These are phyloP conservation scores for Stylonectria norvegica DNA, from an alignment of 2,329 filamentous ascomycete genomes.

Conservation along the genomic window DNA sequence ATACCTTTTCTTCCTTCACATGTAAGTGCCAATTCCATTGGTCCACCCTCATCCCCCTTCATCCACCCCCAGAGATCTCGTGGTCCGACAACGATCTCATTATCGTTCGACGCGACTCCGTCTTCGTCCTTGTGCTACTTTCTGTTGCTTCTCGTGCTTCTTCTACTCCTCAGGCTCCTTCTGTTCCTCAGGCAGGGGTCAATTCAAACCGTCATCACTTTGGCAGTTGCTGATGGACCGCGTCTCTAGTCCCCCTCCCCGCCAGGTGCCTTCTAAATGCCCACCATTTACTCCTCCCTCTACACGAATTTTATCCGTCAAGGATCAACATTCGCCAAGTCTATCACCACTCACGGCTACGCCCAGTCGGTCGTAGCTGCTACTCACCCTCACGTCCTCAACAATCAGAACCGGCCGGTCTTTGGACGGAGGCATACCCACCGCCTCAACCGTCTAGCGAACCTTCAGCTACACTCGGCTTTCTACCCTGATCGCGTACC, in stretches of 20 bases:
- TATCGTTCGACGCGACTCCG: constrained; percentile 25
- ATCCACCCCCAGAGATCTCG: constrained; percentile 21
- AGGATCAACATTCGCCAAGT: constrained; percentile 81
- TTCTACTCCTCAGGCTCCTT: too few relatives aligned
- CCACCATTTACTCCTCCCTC: constrained; percentile 64
- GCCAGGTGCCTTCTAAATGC: constrained; percentile 83
- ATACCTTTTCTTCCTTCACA: constrained; percentile 56
- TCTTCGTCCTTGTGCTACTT: too few relatives aligned
- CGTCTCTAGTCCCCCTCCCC: constrained; percentile 50
- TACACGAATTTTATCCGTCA: constrained; percentile 88
- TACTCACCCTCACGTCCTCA: constrained; percentile 74
- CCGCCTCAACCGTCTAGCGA: constrained; percentile 51
- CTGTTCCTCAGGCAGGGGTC: too few relatives aligned
- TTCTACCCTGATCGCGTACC: constrained; percentile 62
- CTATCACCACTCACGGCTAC: constrained; percentile 95
- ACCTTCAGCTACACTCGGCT: constrained; percentile 68
- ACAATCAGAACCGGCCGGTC: constrained; percentile 64
- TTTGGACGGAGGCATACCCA: constrained; percentile 58
- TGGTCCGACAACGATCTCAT: constrained; percentile 26
- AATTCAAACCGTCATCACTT: too few relatives aligned
- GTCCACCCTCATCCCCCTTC: constrained; percentile 17
- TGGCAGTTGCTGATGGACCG: constrained; percentile 26
- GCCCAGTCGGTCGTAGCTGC: constrained; percentile 96
- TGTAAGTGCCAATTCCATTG: constrained; percentile 47
- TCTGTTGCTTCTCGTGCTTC: too few relatives aligned